Evolutionary conservation across 2,329 filamentous ascomycete genomes (phyloP).

Genomic region (Emmonsiellopsis sp.): DNA sequence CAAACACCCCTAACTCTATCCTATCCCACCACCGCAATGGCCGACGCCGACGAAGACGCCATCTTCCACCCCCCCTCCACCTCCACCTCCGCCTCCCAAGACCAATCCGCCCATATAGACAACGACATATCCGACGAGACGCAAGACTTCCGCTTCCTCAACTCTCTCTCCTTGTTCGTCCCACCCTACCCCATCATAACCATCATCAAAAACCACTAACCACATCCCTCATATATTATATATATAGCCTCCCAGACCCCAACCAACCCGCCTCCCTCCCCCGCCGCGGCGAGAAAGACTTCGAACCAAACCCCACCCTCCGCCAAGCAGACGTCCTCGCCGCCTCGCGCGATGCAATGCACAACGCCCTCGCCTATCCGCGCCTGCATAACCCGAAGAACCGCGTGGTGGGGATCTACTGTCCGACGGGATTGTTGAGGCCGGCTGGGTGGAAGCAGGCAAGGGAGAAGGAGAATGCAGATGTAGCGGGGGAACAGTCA

Average conservation of each 20-base stretch:
- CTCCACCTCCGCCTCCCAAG: conserved; percentile 12
- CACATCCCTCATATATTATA: background rate
- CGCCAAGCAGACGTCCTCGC: conserved; percentile 71
- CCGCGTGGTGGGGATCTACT: conserved; percentile 64
- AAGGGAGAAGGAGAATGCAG: background rate
- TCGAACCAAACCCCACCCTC: conserved; percentile 81
- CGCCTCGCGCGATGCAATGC: conserved; percentile 77
- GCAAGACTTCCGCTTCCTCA: conserved; percentile 76
- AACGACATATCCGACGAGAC: conserved; percentile 66
- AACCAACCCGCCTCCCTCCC: conserved; percentile 49
- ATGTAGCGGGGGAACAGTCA: conserved; percentile 12
- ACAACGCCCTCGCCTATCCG: conserved; percentile 71
- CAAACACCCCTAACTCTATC: background rate
- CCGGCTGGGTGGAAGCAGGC: conserved; percentile 9
- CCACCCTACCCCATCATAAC: background rate
- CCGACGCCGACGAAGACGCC: conserved; percentile 36
- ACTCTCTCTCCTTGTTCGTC: conserved; percentile 43
- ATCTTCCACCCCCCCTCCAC: conserved; percentile 20
- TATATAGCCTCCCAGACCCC: conserved; percentile 19
- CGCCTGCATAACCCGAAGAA: conserved; percentile 62
- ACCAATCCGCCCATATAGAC: conserved; percentile 36
- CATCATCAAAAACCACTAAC: background rate
- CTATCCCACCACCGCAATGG: conserved; percentile 13
- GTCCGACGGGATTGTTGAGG: conserved; percentile 48
- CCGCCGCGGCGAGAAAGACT: conserved; percentile 93